Evolutionary conservation across 2,329 filamentous ascomycete species (phyloP).

Genomic region (Fusarium duplospermum): DNA sequence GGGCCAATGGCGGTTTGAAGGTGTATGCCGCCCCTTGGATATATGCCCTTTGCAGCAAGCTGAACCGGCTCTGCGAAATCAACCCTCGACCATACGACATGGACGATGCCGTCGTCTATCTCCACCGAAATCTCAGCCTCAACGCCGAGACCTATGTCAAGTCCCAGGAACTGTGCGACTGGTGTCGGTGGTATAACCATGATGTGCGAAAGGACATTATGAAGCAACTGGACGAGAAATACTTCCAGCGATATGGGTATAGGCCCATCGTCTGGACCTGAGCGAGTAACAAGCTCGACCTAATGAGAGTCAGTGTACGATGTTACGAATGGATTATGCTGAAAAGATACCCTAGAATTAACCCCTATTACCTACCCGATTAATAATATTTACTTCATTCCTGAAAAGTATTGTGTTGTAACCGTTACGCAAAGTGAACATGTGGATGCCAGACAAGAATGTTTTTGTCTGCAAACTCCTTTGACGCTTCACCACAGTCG

Average conservation of each 20-base stretch:
- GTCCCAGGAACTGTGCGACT: conserved; percentile 11
- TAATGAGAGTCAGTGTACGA: background rate
- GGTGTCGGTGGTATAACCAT: conserved; percentile 34
- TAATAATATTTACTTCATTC: conserved; percentile 22
- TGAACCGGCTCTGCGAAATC: conserved; percentile 33
- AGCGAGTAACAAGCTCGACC: background rate
- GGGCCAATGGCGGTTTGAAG: conserved; percentile 24
- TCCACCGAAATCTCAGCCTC: conserved; percentile 23
- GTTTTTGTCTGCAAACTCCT: conserved; percentile 26
- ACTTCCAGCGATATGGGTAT: conserved; percentile 16
- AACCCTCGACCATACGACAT: conserved; percentile 32
- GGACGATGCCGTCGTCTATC: conserved; percentile 35
- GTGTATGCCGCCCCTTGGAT: conserved; percentile 38
- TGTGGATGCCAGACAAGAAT: conserved; percentile 30
- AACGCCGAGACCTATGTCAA: conserved; percentile 8
- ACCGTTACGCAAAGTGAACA: conserved; percentile 19
- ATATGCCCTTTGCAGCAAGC: conserved; percentile 37
- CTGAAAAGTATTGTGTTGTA: background rate
- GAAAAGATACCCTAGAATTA: conserved; percentile 32
- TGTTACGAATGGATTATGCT: conserved; percentile 12
- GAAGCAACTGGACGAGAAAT: conserved; percentile 21
- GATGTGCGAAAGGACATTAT: conserved; percentile 23
- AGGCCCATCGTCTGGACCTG: conserved; percentile 29
- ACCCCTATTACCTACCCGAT: conserved; percentile 5
- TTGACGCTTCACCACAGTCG: conserved; percentile 5